Evolutionary conservation across 2,329 filamentous ascomycete genomes (phyloP), one percentile per base, ranked within the genome.

Genomic region (Claviceps lovelessii): DNA sequence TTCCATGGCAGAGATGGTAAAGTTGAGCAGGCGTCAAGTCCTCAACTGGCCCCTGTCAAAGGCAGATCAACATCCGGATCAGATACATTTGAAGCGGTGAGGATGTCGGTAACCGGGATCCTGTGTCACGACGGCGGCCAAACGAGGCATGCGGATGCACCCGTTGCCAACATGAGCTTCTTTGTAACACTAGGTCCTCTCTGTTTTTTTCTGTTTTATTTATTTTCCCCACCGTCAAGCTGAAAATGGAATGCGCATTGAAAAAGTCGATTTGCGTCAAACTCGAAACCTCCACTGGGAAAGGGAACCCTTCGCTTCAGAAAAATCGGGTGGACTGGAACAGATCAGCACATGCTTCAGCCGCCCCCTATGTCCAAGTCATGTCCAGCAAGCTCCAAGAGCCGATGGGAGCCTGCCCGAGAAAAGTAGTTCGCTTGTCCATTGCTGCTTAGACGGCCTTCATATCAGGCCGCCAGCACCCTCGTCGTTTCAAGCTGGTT

Each of bases 391-490:
- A 37, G 35, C 35, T 13, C 13, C 35, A 37, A 9, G 13, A 17
- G 39, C 39, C 15, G 15, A 8, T 5, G 5, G 39, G 39, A 17
- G 39, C 39, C 39, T 15, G 11, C 10, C 10, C 13, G 9, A 8
- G n/a, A 6, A 23, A 23, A 23, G 23, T 15, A 23, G 9, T 3
- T 49, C 33, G 33, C n/a, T 23, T 15, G n/a, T 37, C n/a, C 15
- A 33, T 35, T 19, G 42, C 19, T 39, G 10, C 33, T 49, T 13
- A 23, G 13, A 28, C 5, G 46, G n/a, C 17, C 29, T 35, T n/a
- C 7, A 46, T n/a, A 51, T 57, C 44, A 1, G 45, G 51, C 5
- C 8, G 29, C 65, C 65, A 68, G 37, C 67, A 68, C 6, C 53
- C 57, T 19, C 49, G 53, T 33, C 58, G 51, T 4, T 51, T 50